Evolutionary conservation across 805 yeast genomes (phyloP), one percentile per base, ranked within the genome.

Genomic region (Saccharomycopsis amapae): DNA sequence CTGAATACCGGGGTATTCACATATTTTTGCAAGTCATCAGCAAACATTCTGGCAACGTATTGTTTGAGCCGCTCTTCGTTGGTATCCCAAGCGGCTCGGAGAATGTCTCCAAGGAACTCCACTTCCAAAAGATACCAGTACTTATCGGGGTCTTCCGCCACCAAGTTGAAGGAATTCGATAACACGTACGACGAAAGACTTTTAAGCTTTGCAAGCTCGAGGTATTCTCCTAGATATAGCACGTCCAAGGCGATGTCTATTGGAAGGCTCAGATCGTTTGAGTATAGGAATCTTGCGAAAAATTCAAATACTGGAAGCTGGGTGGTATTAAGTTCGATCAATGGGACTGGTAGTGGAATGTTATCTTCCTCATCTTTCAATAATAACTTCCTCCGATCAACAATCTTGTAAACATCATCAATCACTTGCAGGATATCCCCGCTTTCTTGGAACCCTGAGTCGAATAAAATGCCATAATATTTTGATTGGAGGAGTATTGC

Each of bases 11-110:
- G 37, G 13, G 34, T 22, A 1, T 52, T 33, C 4, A 65, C 53
- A 59, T 58, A 78, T 23, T 39, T 45, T 7, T 53, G 58, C 22
- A 85, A 55, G 48, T 77, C 61, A 30, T 66, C 56, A 0, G 90
- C 84, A 30, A 84, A 68, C 26, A 69, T 53, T 49, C 73, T 67
- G 0, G 89, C 85, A 5, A 75, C 76, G 54, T 67, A 76, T 24
- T 75, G 75, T 55, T 84, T 93, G 22, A 85, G 59, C 40, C 85
- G 67, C 46, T 78, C 82, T 40, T 81, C 65, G 31, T 81, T 64
- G 0, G 83, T 73, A 15, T 71, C 73, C 93, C 94, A 85, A 0
- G 82, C 78, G 1, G 81, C 73, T 44, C 78, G 62, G 20, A 85
- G 60, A 13, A 82, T 63, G 23, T 80, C 84, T 56, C 67, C 81